These are phyloP conservation scores for Blechomonas ayalai DNA, from an alignment of 208 protist species.

Conservation along the genomic window DNA sequence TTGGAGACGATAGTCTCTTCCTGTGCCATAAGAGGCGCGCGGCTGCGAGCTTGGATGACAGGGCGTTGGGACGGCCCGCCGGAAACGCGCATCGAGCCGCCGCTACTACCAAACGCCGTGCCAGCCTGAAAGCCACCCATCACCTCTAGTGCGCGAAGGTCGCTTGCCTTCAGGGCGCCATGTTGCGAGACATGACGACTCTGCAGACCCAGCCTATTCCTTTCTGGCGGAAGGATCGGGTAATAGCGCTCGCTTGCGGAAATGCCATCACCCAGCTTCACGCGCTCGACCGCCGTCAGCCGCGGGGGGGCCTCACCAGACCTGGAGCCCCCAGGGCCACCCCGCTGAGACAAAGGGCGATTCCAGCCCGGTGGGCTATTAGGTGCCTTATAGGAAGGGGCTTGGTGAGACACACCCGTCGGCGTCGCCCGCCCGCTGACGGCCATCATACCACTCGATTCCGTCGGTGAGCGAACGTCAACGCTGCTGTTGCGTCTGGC, in stretches of 20 bases:
- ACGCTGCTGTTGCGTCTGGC: neutral
- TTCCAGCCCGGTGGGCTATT: neutral
- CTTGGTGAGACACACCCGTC: neutral
- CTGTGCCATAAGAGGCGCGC: slow-evolving; percentile 10
- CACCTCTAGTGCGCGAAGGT: slow-evolving; percentile 41
- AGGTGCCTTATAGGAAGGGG: neutral
- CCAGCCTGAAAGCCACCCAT: neutral
- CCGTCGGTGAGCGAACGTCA: neutral
- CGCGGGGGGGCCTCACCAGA: slow-evolving; percentile 7
- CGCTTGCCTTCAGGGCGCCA: slow-evolving; percentile 33
- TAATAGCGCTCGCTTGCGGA: slow-evolving; percentile 10
- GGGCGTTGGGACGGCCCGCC: neutral
- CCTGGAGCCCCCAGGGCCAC: neutral
- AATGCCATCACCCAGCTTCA: slow-evolving; percentile 11
- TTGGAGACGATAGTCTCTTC: slow-evolving; percentile 17
- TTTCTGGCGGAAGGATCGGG: slow-evolving; percentile 36
- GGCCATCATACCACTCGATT: slow-evolving; percentile 1
- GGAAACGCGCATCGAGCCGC: neutral
- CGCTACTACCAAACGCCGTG: neutral
- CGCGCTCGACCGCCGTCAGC: slow-evolving; percentile 45
- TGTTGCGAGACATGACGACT: slow-evolving; percentile 27
- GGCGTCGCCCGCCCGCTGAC: neutral
- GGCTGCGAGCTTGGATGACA: neutral
- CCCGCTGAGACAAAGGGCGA: slow-evolving; percentile 3
- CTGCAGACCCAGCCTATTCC: slow-evolving; percentile 31